A percentile compares a stretch with the other conserved stretches of the same genome.
phyloP scores from a whole-genome alignment of 129 eudicot species.

The Saussurea involucrata region DNA sequence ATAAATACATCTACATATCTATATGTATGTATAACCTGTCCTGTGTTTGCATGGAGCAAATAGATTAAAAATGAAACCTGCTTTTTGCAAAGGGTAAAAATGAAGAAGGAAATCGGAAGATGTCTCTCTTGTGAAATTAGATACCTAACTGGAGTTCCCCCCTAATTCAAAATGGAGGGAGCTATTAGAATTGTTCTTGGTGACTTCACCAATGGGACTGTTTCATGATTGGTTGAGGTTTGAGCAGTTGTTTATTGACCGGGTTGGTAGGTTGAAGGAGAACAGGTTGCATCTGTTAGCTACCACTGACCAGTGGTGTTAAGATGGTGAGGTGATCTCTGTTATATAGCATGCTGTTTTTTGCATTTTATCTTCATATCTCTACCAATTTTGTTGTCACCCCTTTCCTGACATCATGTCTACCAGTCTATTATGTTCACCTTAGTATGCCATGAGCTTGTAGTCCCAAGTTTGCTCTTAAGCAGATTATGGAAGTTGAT shows the following conservation, averaged over 20 bases:
- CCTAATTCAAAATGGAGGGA: not conserved
- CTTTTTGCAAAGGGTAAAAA: not conserved
- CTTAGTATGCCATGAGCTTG: not conserved
- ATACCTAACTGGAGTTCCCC: not conserved
- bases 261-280: not conserved
- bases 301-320: not conserved
- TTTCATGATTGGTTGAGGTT: not conserved
- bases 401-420: not conserved
- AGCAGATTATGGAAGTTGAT: conserved; percentile 6
- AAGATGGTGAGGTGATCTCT: not conserved
- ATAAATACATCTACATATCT: no score
- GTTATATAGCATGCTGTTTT: not conserved
- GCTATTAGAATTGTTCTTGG: not conserved
- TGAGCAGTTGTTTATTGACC: not conserved
- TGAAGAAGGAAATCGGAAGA: not conserved
- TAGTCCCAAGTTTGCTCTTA: conserved; percentile 9
- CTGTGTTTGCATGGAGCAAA: no score
- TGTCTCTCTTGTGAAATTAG: no score
- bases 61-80: no score
- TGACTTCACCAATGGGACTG: not conserved
- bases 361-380: not conserved
- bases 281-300: not conserved
- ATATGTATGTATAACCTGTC: no score
- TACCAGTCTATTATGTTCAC: not conserved
- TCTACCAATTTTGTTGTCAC: not conserved